A percentile compares a stretch with the other conserved stretches of the same genome.
Conservation (phyloP, 2,329 filamentous ascomycete species). For the Volutella citrinella region DNA sequence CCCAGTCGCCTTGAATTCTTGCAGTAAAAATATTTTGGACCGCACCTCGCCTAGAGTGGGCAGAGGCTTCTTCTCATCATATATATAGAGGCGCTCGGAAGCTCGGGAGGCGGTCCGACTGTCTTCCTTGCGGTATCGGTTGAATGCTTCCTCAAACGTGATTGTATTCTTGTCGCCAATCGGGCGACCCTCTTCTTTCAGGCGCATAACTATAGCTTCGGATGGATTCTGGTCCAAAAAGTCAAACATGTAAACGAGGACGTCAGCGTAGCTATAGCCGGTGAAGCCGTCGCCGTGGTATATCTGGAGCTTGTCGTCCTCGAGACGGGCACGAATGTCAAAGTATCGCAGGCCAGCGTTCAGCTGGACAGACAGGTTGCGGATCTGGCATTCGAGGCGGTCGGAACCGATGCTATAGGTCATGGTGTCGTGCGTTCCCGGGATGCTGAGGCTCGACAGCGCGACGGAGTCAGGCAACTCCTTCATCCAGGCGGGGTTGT, state of each 20-base stretch:
- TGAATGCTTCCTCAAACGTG: constrained; percentile 45
- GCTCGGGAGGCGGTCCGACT: constrained; percentile 34
- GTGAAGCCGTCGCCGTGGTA: constrained; percentile 46
- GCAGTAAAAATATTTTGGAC: constrained; percentile 44
- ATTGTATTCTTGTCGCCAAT: constrained; percentile 32
- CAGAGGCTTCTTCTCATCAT: constrained; percentile 29
- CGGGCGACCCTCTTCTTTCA: constrained; percentile 45
- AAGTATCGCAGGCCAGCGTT: constrained; percentile 46
- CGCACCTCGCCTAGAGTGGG: constrained; percentile 45
- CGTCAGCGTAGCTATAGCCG: constrained; percentile 41
- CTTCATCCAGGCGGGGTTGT: constrained; percentile 42
- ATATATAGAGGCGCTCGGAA: constrained; percentile 34
- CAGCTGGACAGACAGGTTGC: constrained; percentile 42
- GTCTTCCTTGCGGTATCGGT: constrained; percentile 35
- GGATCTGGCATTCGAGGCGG: constrained; percentile 46
- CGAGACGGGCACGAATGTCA: constrained; percentile 45
- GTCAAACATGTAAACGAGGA: constrained; percentile 40
- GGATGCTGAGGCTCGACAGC: constrained; percentile 45
- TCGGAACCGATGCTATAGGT: constrained; percentile 39
- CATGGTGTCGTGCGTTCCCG: constrained; percentile 53
- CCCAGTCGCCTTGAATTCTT: constrained; percentile 40
- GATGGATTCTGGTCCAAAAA: constrained; percentile 45
- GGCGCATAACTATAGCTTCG: constrained; percentile 47
- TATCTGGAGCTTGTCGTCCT: constrained; percentile 41
- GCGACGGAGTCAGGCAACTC: constrained; percentile 37